phyloP scores from a whole-genome alignment of 2,329 filamentous ascomycete species.

The Penicillium crustosum region DNA sequence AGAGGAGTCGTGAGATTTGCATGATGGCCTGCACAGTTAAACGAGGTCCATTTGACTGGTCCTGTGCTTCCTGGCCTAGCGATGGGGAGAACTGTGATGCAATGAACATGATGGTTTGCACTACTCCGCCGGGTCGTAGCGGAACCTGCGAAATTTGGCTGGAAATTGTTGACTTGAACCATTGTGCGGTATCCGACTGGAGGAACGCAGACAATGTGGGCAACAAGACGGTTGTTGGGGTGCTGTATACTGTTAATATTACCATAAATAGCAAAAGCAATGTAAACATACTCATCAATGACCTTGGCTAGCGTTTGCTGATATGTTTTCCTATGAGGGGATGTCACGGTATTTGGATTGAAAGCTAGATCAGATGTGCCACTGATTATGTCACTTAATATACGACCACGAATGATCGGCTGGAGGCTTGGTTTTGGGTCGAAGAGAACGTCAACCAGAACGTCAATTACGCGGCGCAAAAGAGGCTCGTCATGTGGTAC shows the following conservation, averaged over 20 bases:
- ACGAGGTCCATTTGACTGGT: conserved; percentile 36
- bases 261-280: background rate
- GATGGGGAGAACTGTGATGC: conserved; percentile 44
- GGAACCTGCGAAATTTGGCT: conserved; percentile 41
- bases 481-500: conserved; percentile 31
- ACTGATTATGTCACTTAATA: conserved; percentile 44
- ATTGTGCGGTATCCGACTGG: conserved; percentile 35
- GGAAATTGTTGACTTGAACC: conserved; percentile 43
- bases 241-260: conserved; percentile 30
- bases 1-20: conserved; percentile 45
- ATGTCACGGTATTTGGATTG: conserved; percentile 30
- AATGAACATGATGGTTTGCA: conserved; percentile 45
- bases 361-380: conserved; percentile 40
- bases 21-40: conserved; percentile 47
- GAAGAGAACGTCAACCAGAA: conserved; percentile 33
- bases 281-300: conserved; percentile 36
- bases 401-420: conserved; percentile 39
- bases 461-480: conserved; percentile 32
- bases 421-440: conserved; percentile 40
- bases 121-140: conserved; percentile 41
- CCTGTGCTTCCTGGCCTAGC: conserved; percentile 37
- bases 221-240: conserved; percentile 37
- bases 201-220: conserved; percentile 41
- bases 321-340: conserved; percentile 21
- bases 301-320: conserved; percentile 29